Percentiles rank a stretch among this genome's conserved stretches.
Evolutionary conservation across 331 rosid species (phyloP).

Genomic region (Pyrus hybrid): DNA sequence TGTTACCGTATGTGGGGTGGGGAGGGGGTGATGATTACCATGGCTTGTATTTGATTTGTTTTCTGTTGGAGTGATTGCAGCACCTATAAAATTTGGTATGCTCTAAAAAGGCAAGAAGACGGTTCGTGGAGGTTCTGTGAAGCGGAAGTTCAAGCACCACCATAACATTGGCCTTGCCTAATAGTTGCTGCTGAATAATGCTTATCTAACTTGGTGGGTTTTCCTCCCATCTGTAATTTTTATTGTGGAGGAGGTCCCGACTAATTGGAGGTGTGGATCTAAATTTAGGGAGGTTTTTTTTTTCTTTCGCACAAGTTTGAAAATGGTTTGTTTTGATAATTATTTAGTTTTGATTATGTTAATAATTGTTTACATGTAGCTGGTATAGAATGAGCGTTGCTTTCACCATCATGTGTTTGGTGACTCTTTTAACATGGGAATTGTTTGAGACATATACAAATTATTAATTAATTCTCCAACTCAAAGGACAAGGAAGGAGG

Average conservation of each 20-base stretch:
- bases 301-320: not conserved
- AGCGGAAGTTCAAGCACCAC: slow-evolving; percentile 46
- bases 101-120: slow-evolving; percentile 64
- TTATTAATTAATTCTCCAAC: not conserved
- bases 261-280: not conserved
- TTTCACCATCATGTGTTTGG: not conserved
- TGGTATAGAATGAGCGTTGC: not conserved
- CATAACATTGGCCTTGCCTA: slow-evolving; percentile 17
- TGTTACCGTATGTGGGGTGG: not conserved
- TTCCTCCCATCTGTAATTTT: not conserved
- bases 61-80: slow-evolving; percentile 36
- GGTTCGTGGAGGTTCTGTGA: slow-evolving; percentile 94
- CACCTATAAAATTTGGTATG: slow-evolving; percentile 74
- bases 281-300: not conserved
- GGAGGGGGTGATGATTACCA: not conserved
- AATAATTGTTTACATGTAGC: not conserved
- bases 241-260: not conserved
- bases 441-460: not conserved
- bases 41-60: not conserved
- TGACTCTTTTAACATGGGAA: not conserved
- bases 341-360: not conserved
- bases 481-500: not conserved
- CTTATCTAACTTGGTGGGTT: not conserved
- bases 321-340: not conserved
- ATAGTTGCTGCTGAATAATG: not conserved